These are phyloP conservation scores for Yueomyces sp. DNA, from an alignment of 1,139 yeast species.

Conservation along the genomic window DNA sequence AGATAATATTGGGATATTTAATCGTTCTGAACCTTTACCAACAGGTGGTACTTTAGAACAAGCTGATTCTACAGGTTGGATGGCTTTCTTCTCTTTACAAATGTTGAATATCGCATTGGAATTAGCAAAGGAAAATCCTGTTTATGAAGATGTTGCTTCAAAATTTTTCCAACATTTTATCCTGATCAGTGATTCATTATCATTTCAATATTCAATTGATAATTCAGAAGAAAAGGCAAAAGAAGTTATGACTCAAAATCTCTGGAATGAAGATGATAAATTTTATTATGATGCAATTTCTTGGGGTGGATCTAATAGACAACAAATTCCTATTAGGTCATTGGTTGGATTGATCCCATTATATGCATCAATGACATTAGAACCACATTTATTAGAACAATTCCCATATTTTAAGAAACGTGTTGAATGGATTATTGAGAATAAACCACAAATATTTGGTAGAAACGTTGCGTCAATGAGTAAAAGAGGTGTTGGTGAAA, in stretches of 20 bases:
- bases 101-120: constrained; percentile 92
- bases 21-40: constrained; percentile 88
- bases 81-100: constrained; percentile 87
- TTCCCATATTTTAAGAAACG: constrained; percentile 82
- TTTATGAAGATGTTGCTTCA: constrained; percentile 89
- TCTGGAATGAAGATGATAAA: constrained; percentile 86
- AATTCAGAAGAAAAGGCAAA: constrained; percentile 25
- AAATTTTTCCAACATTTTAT: constrained; percentile 91
- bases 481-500: constrained; percentile 74
- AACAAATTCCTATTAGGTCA: constrained; percentile 76
- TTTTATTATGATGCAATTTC: constrained; percentile 88
- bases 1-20: constrained; percentile 89
- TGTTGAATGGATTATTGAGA: constrained; percentile 74
- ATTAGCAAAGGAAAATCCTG: constrained; percentile 73
- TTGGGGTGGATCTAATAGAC: constrained; percentile 63
- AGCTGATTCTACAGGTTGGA: constrained; percentile 97
- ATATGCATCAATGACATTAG: constrained; percentile 82
- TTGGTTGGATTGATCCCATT: constrained; percentile 88
- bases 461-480: constrained; percentile 87
- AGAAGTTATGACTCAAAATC: constrained; percentile 43
- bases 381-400: constrained; percentile 67
- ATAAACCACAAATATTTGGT: constrained; percentile 60
- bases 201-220: constrained; percentile 34
- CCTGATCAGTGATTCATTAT: constrained; percentile 91
- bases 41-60: constrained; percentile 89